phyloP scores from a whole-genome alignment of 495 filamentous ascomycete species.

The Aspergillus incahuasiensis region DNA sequence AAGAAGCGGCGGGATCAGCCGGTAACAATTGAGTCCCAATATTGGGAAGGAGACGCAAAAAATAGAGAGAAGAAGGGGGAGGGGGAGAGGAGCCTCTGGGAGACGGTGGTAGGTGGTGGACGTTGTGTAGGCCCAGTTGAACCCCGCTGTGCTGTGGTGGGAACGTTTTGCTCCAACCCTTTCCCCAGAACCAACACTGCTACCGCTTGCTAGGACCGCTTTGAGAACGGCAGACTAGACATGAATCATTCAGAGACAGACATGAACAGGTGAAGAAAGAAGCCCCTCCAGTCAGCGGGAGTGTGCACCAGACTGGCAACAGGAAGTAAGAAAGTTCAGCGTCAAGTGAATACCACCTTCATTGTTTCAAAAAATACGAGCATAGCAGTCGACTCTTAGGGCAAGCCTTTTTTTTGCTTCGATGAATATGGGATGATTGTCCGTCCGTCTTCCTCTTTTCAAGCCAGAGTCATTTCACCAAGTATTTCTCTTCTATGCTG shows the following conservation, averaged over 20 bases:
- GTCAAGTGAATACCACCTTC: not conserved
- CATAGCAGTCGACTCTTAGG: not conserved
- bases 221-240: not conserved
- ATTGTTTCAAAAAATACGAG: not conserved
- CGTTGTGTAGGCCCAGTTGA: conserved; percentile 15
- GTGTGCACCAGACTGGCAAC: not conserved
- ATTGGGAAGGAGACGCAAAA: conserved; percentile 25
- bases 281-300: not conserved
- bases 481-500: not conserved
- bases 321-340: not conserved
- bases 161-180: conserved; percentile 12
- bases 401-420: not conserved
- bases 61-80: not conserved
- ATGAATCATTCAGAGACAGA: not conserved
- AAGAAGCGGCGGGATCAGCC: conserved; percentile 6
- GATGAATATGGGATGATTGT: not conserved
- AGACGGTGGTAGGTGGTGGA: conserved; percentile 9
- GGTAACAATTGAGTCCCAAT: conserved; percentile 11
- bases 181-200: not conserved
- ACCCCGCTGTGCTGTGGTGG: conserved; percentile 17
- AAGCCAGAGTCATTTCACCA: not conserved
- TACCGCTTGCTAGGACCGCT: not conserved
- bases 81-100: conserved; percentile 5
- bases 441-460: not conserved
- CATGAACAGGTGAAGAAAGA: conserved; percentile 1